A percentile compares a stretch with the other conserved stretches of the same genome.
phyloP scores from a whole-genome alignment of 2,329 filamentous ascomycete genomes.

The Corynespora cassiicola region DNA sequence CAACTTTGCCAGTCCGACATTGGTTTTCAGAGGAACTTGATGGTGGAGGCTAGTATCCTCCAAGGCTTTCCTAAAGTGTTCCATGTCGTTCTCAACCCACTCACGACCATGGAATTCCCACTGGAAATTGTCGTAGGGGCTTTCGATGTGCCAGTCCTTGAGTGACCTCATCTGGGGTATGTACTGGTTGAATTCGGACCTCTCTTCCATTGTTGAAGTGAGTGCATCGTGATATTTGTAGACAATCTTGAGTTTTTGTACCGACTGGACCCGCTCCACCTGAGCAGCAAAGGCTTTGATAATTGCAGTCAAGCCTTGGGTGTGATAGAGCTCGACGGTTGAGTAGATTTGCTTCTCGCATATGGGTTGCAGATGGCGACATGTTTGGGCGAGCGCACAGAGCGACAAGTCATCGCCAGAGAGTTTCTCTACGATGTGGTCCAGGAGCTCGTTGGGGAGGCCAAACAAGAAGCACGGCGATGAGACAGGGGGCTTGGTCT shows the following conservation, averaged over 20 bases:
- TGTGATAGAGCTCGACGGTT: slow-evolving; percentile 33
- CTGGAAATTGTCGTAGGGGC: slow-evolving; percentile 42
- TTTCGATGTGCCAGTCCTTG: slow-evolving; percentile 41
- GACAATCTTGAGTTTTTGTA: slow-evolving; percentile 40
- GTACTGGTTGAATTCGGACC: slow-evolving; percentile 34
- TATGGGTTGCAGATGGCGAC: slow-evolving; percentile 34
- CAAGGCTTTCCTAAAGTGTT: slow-evolving; percentile 32
- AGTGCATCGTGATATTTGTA: slow-evolving; percentile 32
- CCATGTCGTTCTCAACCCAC: slow-evolving; percentile 43
- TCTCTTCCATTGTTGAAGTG: slow-evolving; percentile 24
- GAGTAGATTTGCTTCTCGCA: slow-evolving; percentile 41
- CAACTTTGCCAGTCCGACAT: slow-evolving; percentile 33
- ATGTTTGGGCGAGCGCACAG: slow-evolving; percentile 35
- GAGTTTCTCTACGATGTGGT: slow-evolving; percentile 36
- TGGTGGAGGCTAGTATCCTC: slow-evolving; percentile 31
- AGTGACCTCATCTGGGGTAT: slow-evolving; percentile 38
- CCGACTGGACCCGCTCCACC: slow-evolving; percentile 31
- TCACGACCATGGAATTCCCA: slow-evolving; percentile 31
- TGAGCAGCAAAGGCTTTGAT: slow-evolving; percentile 29
- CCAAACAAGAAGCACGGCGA: too few species aligned
- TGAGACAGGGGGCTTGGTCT: too few species aligned
- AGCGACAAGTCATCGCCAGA: slow-evolving; percentile 27
- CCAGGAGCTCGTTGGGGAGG: slow-evolving; percentile 37
- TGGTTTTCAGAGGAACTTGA: slow-evolving; percentile 5
- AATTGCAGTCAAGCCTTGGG: slow-evolving; percentile 31